Evolutionary conservation across 805 yeast genomes (phyloP).

Genomic region (Yamadazyma takamatsuzukensis): DNA sequence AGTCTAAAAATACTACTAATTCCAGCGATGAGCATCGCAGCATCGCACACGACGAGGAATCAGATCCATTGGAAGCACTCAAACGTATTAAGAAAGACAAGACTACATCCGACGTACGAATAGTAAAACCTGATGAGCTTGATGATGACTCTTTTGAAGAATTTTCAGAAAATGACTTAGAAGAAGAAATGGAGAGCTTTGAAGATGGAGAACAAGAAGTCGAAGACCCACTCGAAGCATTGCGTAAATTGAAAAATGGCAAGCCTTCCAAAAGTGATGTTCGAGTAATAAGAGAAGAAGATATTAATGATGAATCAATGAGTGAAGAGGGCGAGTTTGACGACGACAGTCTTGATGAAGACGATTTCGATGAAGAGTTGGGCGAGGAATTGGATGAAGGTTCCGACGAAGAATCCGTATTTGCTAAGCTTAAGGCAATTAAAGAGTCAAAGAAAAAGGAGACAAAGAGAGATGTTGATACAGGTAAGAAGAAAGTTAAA

Average conservation of each 20-base stretch:
- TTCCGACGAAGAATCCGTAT: conserved; percentile 17
- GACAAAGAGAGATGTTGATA: conserved; percentile 16
- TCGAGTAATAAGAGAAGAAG: no score
- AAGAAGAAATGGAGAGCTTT: conserved; percentile 1
- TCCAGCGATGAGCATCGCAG: no score
- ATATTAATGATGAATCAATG: conserved; percentile 5
- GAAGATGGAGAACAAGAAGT: conserved; percentile 4
- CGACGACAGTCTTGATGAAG: conserved; percentile 23
- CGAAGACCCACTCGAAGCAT: conserved; percentile 22
- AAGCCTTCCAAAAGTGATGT: conserved; percentile 1
- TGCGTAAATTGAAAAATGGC: conserved; percentile 12
- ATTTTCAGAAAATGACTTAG: neutral
- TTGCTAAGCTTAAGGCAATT: conserved; percentile 11
- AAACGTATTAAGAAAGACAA: conserved; percentile 13
- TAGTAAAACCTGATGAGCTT: conserved; percentile 30
- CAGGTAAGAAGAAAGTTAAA: conserved; percentile 10
- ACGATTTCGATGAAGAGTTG: conserved; percentile 6
- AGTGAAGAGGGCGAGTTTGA: conserved; percentile 24
- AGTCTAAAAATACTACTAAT: no score
- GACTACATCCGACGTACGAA: conserved; percentile 13
- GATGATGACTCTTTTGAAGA: conserved; percentile 16
- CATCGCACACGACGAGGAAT: conserved; percentile 7
- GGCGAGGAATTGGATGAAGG: conserved; percentile 8
- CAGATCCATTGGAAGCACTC: conserved; percentile 22
- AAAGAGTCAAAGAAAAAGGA: conserved; percentile 19